A percentile compares a stretch with the other conserved stretches of the same genome.
Conservation (phyloP, 1,284 basidiomycete species). For the Ustilago curta region DNA sequence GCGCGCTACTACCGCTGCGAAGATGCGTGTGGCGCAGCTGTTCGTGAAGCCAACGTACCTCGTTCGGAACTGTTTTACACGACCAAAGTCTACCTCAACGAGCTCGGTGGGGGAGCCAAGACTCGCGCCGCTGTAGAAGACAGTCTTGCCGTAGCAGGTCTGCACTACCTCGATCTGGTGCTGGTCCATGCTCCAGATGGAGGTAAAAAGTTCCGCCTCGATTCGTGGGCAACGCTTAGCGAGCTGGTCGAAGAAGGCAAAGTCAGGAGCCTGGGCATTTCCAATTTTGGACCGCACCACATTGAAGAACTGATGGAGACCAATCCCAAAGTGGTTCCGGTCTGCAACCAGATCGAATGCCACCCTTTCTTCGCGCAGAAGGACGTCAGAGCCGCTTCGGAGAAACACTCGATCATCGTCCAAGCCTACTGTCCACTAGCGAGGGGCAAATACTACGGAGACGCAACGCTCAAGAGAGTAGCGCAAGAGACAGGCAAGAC, state of each 20-base stretch:
- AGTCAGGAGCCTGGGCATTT: conserved; percentile 74
- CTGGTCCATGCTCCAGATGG: conserved; percentile 58
- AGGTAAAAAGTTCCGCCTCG: conserved; percentile 69
- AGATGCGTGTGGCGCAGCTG: conserved; percentile 84
- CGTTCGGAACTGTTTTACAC: conserved; percentile 86
- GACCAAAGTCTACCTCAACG: conserved; percentile 75
- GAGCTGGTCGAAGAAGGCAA: conserved; percentile 56
- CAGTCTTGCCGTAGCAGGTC: conserved; percentile 78
- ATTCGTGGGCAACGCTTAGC: conserved; percentile 58
- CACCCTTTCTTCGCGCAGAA: conserved; percentile 72
- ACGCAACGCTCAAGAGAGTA: conserved; percentile 44
- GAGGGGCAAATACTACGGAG: conserved; percentile 74
- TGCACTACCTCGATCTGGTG: conserved; percentile 75
- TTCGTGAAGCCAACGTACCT: conserved; percentile 78
- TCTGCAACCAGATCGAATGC: conserved; percentile 61
- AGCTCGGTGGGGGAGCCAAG: conserved; percentile 70
- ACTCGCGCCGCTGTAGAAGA: conserved; percentile 72
- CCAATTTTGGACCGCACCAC: conserved; percentile 57
- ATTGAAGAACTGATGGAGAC: conserved; percentile 52
- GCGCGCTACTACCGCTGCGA: conserved; percentile 75
- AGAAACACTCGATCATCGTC: conserved; percentile 77
- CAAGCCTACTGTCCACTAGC: conserved; percentile 89
- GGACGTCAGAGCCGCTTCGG: conserved; percentile 78
- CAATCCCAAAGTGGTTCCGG: conserved; percentile 50
- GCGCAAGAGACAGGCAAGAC: conserved; percentile 74